These are phyloP conservation scores for Puccinia coronata DNA, from an alignment of 1,284 basidiomycete species.

Conservation along the genomic window DNA sequence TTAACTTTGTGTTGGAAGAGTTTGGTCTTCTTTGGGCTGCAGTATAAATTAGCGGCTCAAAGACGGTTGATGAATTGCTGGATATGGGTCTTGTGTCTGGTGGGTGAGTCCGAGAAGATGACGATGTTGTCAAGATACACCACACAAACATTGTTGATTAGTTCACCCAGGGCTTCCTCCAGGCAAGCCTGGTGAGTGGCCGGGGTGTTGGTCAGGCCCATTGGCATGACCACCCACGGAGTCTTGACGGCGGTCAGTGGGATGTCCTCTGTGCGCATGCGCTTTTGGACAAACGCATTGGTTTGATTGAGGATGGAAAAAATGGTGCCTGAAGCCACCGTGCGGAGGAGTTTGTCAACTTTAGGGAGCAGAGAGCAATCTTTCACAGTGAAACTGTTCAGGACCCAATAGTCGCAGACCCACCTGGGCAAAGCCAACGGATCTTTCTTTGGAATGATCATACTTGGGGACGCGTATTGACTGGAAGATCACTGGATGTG, in stretches of 20 bases:
- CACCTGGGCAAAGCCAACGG: too few species aligned
- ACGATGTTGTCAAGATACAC: not conserved
- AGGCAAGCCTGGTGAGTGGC: not conserved
- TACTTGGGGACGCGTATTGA: too few species aligned
- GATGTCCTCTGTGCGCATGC: not conserved
- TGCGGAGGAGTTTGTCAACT: not conserved
- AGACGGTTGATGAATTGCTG: too few species aligned
- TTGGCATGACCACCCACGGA: slow-evolving; percentile 3
- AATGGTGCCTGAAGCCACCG: not conserved
- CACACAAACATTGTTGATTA: not conserved
- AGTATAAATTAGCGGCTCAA: too few species aligned
- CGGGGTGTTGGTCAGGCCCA: not conserved
- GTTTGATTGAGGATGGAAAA: not conserved
- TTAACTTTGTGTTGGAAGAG: too few species aligned
- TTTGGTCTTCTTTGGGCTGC: too few species aligned
- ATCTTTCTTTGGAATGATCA: too few species aligned
- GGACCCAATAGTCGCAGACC: not conserved
- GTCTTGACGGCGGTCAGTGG: slow-evolving; percentile 12
- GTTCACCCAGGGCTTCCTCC: not conserved
- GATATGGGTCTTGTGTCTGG: too few species aligned
- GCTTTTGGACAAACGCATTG: not conserved
- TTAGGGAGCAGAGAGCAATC: not conserved
- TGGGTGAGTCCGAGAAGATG: too few species aligned
- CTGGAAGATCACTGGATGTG: too few species aligned
- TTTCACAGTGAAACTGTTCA: not conserved